Evolutionary conservation across 2,329 filamentous ascomycete species (phyloP), one percentile per base, ranked within the genome.

Genomic region (Penicillium digitatum): DNA sequence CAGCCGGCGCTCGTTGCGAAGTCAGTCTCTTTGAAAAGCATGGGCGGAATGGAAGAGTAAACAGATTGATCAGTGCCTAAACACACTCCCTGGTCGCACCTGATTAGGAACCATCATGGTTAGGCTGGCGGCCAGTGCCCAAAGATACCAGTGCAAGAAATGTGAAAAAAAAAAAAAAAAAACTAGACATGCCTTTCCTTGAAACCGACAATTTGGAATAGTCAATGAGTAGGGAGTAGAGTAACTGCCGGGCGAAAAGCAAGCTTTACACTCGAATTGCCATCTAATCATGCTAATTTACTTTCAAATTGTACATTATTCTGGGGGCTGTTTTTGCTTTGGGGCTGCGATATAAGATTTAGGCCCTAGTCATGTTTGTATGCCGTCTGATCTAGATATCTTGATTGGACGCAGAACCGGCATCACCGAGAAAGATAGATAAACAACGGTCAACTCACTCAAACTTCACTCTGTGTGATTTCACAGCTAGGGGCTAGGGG

Each of bases 11-110:
- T 45, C 24, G 31, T 24, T 26, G 49, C 40, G n/a, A 22, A 52
- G 31, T 46, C 49, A 4, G 26, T 29, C 27, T 52, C 49, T 29
- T 52, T 52, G 32, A 52, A 46, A n/a, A 52, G n/a, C 49, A 52
- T 52, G 24, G 32, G 8, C 49, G 46, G 31, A 12, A 29, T 32
- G 31, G 22, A 24, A 24, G 24, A 37, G 31, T 52, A 11, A 52
- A 34, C 10, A n/a, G 6, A 22, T 22, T 49, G 37, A 24, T 24
- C 31, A 7, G 10, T 6, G 3, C 26, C 2, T 11, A 14, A 29
- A 5, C 8, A 24, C 16, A 9, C 18, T 8, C 9, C 5, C 7
- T 22, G n/a, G 5, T n/a, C 18, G 5, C n/a, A 52, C 49, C 49
- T 38, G 49, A 37, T 52, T 32, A 38, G 24, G 9, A 9, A 37